phyloP scores from a whole-genome alignment of 2,329 filamentous ascomycete genomes.

The Aspergillus sp. region DNA sequence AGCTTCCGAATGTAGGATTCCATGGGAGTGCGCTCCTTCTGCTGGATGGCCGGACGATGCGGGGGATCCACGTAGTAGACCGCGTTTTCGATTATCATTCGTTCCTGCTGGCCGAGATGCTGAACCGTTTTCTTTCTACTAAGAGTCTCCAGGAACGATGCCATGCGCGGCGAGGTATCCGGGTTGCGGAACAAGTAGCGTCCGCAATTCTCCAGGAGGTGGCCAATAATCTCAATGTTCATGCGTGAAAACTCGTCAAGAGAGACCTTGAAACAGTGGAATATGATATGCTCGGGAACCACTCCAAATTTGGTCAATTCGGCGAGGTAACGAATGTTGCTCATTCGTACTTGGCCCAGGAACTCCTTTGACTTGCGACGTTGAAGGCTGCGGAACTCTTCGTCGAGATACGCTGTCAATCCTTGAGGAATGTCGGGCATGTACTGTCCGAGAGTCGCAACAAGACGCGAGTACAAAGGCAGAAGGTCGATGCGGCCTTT shows the following conservation, averaged over 20 bases:
- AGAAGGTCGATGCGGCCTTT: constrained; percentile 91
- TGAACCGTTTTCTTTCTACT: constrained; percentile 95
- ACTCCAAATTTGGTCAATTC: constrained; percentile 98
- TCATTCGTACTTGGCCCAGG: constrained; percentile 86
- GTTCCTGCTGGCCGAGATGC: constrained; percentile 91
- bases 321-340: constrained; percentile 96
- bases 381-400: constrained; percentile 95
- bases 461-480: constrained; percentile 86
- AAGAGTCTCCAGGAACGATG: constrained; percentile 89
- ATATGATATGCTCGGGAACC: constrained; percentile 97
- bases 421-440: constrained; percentile 94
- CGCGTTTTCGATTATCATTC: constrained; percentile 98
- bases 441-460: constrained; percentile 91
- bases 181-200: constrained; percentile 90
- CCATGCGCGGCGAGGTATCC: constrained; percentile 91
- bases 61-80: constrained; percentile 98
- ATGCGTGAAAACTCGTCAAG: constrained; percentile 97
- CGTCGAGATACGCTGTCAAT: constrained; percentile 88
- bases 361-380: constrained; percentile 98
- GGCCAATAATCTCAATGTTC: constrained; percentile 99
- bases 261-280: constrained; percentile 97
- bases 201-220: constrained; percentile 93
- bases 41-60: constrained; percentile 88
- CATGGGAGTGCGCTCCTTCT: constrained; percentile 92
- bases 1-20: constrained; percentile 92